Evolutionary conservation across 441 rosid genomes (phyloP), one percentile per base, ranked within the genome.

Genomic region (Syzygium syzygioides): DNA sequence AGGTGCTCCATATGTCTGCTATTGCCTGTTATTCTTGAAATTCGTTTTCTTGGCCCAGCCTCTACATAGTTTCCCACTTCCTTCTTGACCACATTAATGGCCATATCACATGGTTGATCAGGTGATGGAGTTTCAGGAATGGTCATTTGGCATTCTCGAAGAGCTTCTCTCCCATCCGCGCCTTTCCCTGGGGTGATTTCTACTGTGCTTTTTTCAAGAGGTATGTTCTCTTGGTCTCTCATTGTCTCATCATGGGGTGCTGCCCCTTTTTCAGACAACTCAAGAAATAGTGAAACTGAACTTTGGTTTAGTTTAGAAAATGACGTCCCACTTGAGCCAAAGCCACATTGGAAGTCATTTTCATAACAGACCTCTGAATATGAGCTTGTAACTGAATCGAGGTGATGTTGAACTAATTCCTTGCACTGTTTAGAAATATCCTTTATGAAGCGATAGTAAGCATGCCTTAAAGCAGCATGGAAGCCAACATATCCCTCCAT

Each of bases 111-210:
- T 85, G 99, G 98, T 92, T 94, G 98, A 56, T 98, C 99, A 48
- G 99, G 99, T 88, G 99, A 98, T 86, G 99, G 99, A 9, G 99
- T 98, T 93, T 98, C 99, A 52, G 99, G 99, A 76, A 97, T 95
- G 85, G 98, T 97, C 94, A 98, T 92, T 86, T 92, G 96, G 90
- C 93, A 89, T 90, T 97, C 99, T 90, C 88, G 90, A 50, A 92
- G 93, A 90, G 94, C 94, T 91, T 91, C 95, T 93, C 92, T 94
- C 60, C 90, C 85, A 66, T 91, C 94, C 14, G 64, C 90, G 86
- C 91, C 93, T 93, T 98, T 98, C 50, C 98, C 98, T 41, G 98
- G 98, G 84, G 98, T 96, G 32, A 94, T 95, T 90, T 97, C 96
- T 68, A 91, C 94, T 30, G 60, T 90, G 88, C 90, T 92, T 89